Base-by-base conservation (phyloP, 106 monocot species). In the Narthecium ossifragum region DNA sequence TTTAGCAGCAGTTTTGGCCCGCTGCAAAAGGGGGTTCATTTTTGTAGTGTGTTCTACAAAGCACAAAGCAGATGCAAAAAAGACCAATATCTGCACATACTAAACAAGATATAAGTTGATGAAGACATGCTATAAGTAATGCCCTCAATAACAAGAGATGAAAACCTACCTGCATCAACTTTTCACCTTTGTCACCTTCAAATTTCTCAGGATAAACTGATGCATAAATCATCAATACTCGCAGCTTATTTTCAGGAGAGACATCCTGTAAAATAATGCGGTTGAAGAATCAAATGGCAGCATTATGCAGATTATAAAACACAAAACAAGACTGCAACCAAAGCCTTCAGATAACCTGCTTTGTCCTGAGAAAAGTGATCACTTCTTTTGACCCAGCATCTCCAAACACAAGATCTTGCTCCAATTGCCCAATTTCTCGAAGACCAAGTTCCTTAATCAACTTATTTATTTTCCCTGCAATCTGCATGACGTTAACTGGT, bases 341-440 rank as follows among this genome's bases (percentile, higher is more conserved):
- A 27, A 40, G 20, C 38, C 25, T 30, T 27, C 10, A 39, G 34
- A 15, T 13, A 61, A 93, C 93, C 82, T 79, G 88, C 26, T 83
- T 79, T 62, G 70, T 77, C 58, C 93, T 75, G 8, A 93, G 55
- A 68, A 89, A 93, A 59, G 72, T 82, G 40, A 93, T 93, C 55
- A 93, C 26, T 54, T 93, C 93, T 60, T 88, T 93, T 15, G 85
- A 77, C 34, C 93, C 93, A 40, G 93, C 88, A 85, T 89, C 85
- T 20, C 93, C 93, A 80, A 89, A 93, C 29, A 93, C 93, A 55
- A 93, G 71, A 75, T 93, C 85, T 72, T 93, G 93, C 61, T 93
- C 88, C 23, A 93, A 63, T 26, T 93, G 79, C 24, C 93, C 93
- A 72, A 93, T 36, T 34, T 93, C 88, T 46, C 82, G 69, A 70